Evolutionary conservation across 2,329 filamentous ascomycete genomes (phyloP).

Genomic region (Sporothrix variecibatus): DNA sequence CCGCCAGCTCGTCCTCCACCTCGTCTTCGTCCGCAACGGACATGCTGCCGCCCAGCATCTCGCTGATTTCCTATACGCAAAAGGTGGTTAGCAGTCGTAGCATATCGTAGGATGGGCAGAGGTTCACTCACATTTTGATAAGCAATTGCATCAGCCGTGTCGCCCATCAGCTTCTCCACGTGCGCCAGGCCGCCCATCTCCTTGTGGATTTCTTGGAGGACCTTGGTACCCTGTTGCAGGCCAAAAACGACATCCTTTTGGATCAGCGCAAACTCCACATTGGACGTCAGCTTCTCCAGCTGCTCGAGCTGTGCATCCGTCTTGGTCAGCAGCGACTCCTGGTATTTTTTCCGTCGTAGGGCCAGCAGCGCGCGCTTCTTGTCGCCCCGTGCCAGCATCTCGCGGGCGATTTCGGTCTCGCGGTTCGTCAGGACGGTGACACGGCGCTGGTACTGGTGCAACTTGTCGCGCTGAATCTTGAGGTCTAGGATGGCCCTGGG

Average conservation of each 20-base stretch:
- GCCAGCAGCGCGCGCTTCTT: constrained; percentile 82
- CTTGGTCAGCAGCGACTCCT: constrained; percentile 83
- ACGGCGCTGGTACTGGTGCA: constrained; percentile 92
- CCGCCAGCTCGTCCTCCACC: constrained; percentile 91
- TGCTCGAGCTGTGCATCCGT: constrained; percentile 94
- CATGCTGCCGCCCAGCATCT: constrained; percentile 85
- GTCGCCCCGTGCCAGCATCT: constrained; percentile 79
- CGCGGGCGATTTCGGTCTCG: constrained; percentile 81
- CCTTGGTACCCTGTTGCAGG: constrained; percentile 84
- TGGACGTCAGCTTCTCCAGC: constrained; percentile 82
- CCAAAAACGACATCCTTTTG: constrained; percentile 96
- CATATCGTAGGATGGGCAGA: background rate
- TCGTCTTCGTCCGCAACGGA: constrained; percentile 96
- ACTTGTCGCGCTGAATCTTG: constrained; percentile 95
- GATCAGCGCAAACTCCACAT: constrained; percentile 93
- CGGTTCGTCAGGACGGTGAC: constrained; percentile 83
- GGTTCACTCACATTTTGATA: constrained; percentile 73
- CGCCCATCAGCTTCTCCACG: constrained; percentile 93
- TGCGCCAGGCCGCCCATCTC: constrained; percentile 96
- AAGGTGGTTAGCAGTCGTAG: background rate
- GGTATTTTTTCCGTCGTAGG: constrained; percentile 93
- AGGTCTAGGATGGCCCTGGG: constrained; percentile 91
- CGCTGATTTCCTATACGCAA: constrained; percentile 75
- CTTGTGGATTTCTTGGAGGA: constrained; percentile 85
- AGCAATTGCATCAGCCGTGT: constrained; percentile 84